These are phyloP conservation scores for Phytophthora cryptogea DNA, from an alignment of 352 stramenopile genomes.

Conservation along the genomic window DNA sequence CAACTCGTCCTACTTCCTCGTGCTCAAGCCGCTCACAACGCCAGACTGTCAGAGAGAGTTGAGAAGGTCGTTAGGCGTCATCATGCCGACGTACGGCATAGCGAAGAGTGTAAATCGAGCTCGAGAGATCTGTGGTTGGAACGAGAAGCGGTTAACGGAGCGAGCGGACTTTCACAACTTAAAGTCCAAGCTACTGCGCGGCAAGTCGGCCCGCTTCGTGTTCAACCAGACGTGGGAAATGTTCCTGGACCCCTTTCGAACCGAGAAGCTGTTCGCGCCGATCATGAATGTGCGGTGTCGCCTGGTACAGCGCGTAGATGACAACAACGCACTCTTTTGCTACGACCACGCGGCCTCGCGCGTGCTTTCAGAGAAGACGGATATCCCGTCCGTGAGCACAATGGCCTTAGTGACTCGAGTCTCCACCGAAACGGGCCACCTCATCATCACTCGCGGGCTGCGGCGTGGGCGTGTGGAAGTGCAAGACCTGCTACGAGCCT, in stretches of 20 bases:
- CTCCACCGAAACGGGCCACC: constrained; percentile 23
- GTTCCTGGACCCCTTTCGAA: constrained; percentile 32
- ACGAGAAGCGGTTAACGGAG: constrained; percentile 29
- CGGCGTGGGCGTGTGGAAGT: constrained; percentile 39
- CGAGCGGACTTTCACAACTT: constrained; percentile 30
- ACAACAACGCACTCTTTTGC: constrained; percentile 39
- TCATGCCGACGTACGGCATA: constrained; percentile 15
- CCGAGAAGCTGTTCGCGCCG: constrained; percentile 30
- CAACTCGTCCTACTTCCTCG: constrained; percentile 34
- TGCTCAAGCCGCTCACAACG: constrained; percentile 34
- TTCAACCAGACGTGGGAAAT: constrained; percentile 35
- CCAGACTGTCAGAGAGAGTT: constrained; percentile 24
- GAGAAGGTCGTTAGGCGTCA: constrained; percentile 14
- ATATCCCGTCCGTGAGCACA: constrained; percentile 24
- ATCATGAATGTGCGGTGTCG: constrained; percentile 33
- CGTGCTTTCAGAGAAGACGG: constrained; percentile 33
- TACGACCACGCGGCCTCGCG: constrained; percentile 33
- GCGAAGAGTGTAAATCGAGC: constrained; percentile 15
- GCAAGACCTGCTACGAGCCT: constrained; percentile 19
- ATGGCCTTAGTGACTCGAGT: constrained; percentile 33
- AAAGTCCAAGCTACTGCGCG: constrained; percentile 31
- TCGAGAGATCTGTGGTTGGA: constrained; percentile 36
- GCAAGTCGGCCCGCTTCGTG: constrained; percentile 25
- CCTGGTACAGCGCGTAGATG: constrained; percentile 38
- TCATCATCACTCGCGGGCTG: constrained; percentile 44